Evolutionary conservation across 441 rosid species (phyloP).

Genomic region (Metrosideros polymorpha): DNA sequence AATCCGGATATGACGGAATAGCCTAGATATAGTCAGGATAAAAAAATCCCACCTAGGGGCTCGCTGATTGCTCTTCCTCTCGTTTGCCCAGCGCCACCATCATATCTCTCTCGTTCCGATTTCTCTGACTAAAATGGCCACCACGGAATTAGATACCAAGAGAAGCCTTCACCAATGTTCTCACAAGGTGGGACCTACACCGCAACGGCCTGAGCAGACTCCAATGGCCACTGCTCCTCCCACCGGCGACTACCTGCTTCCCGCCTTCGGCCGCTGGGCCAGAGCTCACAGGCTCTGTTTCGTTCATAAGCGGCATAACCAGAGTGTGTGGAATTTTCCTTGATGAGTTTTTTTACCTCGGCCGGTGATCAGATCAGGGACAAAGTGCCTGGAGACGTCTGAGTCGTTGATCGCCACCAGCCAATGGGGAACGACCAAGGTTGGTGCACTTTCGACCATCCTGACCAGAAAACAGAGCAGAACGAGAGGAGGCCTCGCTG

Average conservation of each 20-base stretch:
- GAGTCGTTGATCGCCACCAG: not conserved
- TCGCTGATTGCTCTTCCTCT: not conserved
- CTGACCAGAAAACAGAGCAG: not conserved
- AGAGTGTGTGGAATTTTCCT: not conserved
- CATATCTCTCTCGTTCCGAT: not conserved
- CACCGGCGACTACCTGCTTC: not conserved
- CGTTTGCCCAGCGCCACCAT: not conserved
- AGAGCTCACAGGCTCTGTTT: not conserved
- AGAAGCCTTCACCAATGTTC: not conserved
- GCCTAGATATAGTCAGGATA: too few species aligned
- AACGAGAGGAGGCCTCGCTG: not conserved
- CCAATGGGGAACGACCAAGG: not conserved
- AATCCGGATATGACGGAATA: too few species aligned
- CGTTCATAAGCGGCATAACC: not conserved
- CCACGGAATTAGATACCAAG: not conserved
- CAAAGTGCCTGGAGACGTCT: not conserved
- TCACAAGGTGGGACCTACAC: not conserved
- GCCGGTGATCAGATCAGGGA: not conserved
- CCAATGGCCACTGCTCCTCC: not conserved
- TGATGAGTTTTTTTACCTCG: not conserved
- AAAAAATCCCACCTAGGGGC: not conserved
- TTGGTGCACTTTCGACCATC: not conserved
- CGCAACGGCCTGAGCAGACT: constrained; percentile 4
- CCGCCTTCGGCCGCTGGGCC: not conserved
- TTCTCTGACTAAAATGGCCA: not conserved